These are phyloP conservation scores for Parastagonospora avenae DNA, from an alignment of 2,329 filamentous ascomycete genomes.

Conservation along the genomic window DNA sequence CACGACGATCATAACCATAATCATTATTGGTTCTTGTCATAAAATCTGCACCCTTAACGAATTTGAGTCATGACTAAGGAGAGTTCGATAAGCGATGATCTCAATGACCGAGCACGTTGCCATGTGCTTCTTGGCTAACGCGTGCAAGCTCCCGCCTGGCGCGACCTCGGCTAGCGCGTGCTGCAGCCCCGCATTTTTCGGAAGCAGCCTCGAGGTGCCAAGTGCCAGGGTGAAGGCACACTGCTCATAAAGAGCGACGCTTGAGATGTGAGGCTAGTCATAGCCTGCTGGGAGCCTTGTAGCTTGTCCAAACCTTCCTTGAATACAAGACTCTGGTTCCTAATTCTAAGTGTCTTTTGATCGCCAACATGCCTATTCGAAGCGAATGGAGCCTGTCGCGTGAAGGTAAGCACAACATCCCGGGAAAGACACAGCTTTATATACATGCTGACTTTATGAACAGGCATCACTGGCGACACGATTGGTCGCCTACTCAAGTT, in stretches of 20 bases:
- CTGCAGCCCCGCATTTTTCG: neutral
- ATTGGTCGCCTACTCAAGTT: conserved; percentile 62
- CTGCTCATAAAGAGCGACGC: conserved; percentile 1
- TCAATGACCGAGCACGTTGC: neutral
- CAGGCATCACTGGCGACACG: conserved; percentile 58
- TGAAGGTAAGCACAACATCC: conserved; percentile 39
- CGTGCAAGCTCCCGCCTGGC: too few relatives aligned
- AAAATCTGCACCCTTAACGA: neutral
- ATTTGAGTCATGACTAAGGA: neutral
- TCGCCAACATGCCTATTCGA: conserved; percentile 41
- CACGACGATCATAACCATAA: neutral
- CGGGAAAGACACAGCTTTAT: neutral
- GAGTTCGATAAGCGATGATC: neutral
- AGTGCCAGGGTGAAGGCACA: neutral
- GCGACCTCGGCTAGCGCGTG: neutral
- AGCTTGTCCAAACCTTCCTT: neutral
- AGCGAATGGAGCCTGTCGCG: conserved; percentile 47
- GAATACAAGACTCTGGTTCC: neutral
- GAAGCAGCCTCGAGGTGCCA: neutral
- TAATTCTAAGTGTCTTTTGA: neutral
- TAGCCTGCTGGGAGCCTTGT: neutral
- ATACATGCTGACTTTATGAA: neutral
- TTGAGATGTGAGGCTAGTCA: neutral
- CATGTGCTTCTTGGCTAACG: neutral
- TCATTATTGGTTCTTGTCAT: neutral